Conservation (phyloP, 305 asterid species). For the Rubia balearica region DNA sequence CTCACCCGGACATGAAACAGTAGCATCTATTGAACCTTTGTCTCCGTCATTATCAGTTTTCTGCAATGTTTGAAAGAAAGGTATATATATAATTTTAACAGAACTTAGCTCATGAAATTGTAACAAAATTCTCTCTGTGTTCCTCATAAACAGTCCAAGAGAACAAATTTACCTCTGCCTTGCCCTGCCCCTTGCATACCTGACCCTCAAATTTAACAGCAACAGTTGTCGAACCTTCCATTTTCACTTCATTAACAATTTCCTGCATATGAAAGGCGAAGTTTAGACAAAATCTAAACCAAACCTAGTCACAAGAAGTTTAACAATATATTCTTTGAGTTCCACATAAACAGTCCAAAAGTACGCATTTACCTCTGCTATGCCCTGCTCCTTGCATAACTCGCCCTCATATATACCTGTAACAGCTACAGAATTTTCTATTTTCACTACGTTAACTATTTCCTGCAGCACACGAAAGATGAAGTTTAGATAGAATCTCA, state of each 20-base stretch:
- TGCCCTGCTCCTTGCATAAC: neutral
- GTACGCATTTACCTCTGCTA: neutral
- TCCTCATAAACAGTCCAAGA: too few species aligned
- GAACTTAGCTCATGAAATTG: neutral
- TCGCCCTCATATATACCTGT: neutral
- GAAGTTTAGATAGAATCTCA: neutral
- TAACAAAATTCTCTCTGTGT: neutral
- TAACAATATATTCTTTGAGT: neutral
- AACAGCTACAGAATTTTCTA: neutral
- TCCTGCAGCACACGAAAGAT: neutral
- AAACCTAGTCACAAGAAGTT: neutral
- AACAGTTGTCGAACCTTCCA: neutral
- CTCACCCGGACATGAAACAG: neutral
- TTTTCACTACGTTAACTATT: neutral
- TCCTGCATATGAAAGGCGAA: neutral
- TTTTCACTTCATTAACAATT: neutral
- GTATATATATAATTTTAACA: neutral
- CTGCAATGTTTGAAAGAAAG: neutral
- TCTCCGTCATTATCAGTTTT: neutral
- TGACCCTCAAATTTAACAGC: neutral
- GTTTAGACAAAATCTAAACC: neutral
- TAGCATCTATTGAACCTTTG: neutral
- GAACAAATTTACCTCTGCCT: too few species aligned
- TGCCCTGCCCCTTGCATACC: neutral
- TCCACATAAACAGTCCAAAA: too few species aligned